A percentile compares a stretch with the other conserved stretches of the same genome.
Conservation (phyloP, 129 eudicot species). For the Dittrichia graveolens region DNA sequence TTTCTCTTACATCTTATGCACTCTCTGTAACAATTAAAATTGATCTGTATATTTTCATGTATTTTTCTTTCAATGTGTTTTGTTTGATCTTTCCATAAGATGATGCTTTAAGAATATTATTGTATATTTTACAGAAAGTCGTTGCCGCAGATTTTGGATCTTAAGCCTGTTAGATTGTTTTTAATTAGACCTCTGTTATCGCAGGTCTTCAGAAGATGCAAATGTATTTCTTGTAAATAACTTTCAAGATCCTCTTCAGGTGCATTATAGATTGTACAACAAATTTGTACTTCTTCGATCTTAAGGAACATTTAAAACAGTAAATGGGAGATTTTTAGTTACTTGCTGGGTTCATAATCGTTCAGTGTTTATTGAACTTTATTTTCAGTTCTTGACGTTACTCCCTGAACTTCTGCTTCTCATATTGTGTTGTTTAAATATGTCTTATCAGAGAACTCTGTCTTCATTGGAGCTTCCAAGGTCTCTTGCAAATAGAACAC, state of each 20-base stretch:
- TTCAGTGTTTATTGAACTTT: constrained; percentile 19
- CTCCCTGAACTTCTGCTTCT: background rate
- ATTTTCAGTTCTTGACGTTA: background rate
- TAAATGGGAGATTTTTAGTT: background rate
- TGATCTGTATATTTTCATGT: constrained; percentile 5
- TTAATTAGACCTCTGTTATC: constrained; percentile 14
- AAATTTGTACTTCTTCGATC: background rate
- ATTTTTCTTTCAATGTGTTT: constrained; percentile 7
- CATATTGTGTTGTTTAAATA: constrained; percentile 18
- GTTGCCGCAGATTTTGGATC: background rate
- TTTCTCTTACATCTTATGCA: background rate
- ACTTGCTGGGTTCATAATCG: constrained; percentile 8
- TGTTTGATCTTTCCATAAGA: background rate
- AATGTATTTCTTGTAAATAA: constrained; percentile 94
- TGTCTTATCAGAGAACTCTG: constrained; percentile 68
- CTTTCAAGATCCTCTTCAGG: constrained; percentile 98
- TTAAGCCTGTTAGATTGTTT: constrained; percentile 10
- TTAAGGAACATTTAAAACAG: constrained; percentile 2
- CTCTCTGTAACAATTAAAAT: background rate
- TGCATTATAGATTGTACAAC: constrained; percentile 24
- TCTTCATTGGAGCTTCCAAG: constrained; percentile 95
- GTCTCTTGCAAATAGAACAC: constrained; percentile 62
- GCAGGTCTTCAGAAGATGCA: constrained; percentile 96
- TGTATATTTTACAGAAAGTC: background rate
- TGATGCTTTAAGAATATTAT: background rate